Base-by-base conservation (phyloP, 257 asterid genomes). In the Gynochthodes officinalis region DNA sequence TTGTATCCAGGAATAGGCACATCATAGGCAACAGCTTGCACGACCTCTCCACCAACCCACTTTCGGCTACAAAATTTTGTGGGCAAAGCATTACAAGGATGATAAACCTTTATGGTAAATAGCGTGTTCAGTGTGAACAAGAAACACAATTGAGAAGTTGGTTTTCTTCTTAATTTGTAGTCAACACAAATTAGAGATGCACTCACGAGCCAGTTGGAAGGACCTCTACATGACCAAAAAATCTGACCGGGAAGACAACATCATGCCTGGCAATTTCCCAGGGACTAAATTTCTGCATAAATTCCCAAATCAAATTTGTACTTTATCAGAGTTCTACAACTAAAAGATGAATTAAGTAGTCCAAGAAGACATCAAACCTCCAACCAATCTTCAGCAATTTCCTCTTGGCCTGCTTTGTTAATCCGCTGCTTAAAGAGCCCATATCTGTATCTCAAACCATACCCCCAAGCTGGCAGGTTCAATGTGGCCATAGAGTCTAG, bases 1-100 rank as follows among this genome's bases (percentile, higher is more conserved):
- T 86, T 95, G 83, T 90, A 95, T 75, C 99, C 99, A 78, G 99
- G 99, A 85, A 95, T 90, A n/a, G 99, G 99, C 52, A 95, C 98
- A 86, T 95, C 99, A 79, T 92, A 95, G 72, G 98, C 98, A 81
- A 92, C 72, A 75, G 99, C 97, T 82, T 95, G 97, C 78, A 92
- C 52, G 78, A 90, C 92, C 88, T 92, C 99, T 49, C 99, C 99
- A 70, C 97, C 99, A 46, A 90, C 84, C 99, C 97, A 95, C 71
- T 86, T 92, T 73, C 98, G 90, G 62, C 98, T 95, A 78, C 59
- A 55, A 70, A 75, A 80, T 62, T 52, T 30, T 57, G 33, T 43
- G 46, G 13, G 59, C 27, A 77, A 42, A 65, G 53, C 60, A 70
- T 70, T 37, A 57, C 68, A 44, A 25, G 33, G 54, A 71, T 16